Evolutionary conservation across 805 yeast species (phyloP).

Genomic region (Wickerhamomyces canadensis): DNA sequence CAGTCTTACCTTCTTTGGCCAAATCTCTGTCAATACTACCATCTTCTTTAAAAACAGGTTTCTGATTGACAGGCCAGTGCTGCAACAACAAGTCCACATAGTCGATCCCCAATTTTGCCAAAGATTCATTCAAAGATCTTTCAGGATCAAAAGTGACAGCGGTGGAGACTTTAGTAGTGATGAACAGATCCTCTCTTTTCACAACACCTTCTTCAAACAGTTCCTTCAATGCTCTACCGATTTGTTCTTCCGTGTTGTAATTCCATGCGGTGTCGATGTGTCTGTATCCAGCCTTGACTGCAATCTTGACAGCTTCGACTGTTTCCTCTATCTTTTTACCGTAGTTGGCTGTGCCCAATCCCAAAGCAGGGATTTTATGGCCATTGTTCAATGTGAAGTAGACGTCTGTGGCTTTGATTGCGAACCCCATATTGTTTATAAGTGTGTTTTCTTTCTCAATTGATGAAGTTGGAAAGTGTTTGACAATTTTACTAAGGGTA

Average conservation of each 20-base stretch:
- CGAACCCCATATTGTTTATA: not conserved
- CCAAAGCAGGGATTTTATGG: constrained; percentile 55
- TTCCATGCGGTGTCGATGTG: constrained; percentile 73
- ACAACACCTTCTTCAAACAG: constrained; percentile 35
- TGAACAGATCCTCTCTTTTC: constrained; percentile 55
- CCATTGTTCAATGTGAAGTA: constrained; percentile 51
- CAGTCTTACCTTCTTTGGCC: constrained; percentile 33
- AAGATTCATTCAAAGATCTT: constrained; percentile 49
- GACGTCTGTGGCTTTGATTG: constrained; percentile 31
- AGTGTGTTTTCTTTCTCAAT: too few species aligned
- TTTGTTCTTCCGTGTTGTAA: constrained; percentile 59
- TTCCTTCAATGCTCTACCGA: constrained; percentile 43
- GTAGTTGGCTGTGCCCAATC: constrained; percentile 62
- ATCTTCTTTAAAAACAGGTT: constrained; percentile 49
- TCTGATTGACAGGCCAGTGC: constrained; percentile 66
- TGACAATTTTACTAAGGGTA: too few species aligned
- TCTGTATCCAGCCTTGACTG: constrained; percentile 48
- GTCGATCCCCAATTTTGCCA: constrained; percentile 57
- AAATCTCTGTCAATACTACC: constrained; percentile 53
- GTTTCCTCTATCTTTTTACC: constrained; percentile 40
- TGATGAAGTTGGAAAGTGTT: too few species aligned
- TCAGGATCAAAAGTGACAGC: constrained; percentile 45
- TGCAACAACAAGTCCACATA: constrained; percentile 73
- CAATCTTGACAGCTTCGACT: constrained; percentile 38
- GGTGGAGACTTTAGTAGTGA: constrained; percentile 72